Evolutionary conservation across 2,329 filamentous ascomycete species (phyloP), one percentile per base, ranked within the genome.

Genomic region (Colletotrichum abscissum): DNA sequence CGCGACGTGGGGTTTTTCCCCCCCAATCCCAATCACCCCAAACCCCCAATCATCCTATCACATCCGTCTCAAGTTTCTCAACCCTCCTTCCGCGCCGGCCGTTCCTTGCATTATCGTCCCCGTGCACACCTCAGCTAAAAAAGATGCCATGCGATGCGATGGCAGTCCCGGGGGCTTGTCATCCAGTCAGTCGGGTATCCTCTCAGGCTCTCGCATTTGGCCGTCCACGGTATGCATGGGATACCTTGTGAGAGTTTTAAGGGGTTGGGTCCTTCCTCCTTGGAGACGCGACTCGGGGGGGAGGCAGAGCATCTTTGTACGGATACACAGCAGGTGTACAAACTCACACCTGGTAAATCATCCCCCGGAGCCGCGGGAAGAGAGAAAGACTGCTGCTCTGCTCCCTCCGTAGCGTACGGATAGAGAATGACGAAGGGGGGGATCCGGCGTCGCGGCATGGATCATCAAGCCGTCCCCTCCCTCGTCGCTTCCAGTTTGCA

Each of bases 391-490:
- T 56, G 12, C 19, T 26, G 26, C 26, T 8, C 28, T 30, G 7
- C 28, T 30, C 28, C 8, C 9, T 35, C 8, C 33, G 11, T 35
- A 35, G 33, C 33, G 33, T 35, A 11, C 33, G 33, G 33, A 35
- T 35, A 9, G 14, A 35, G 46, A 33, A 52, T 35, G 35, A 66
- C 22, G 54, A 33, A 33, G 8, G 46, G n/a, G 57, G 70, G 55
- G 6, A 30, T 65, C n/a, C 35, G 67, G 30, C 56, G 46, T 55
- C 60, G 60, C 42, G 62, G 30, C 67, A 73, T 71, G 71, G 67
- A 65, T 71, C 56, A 70, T 60, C 5, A 42, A 42, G 33, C 38
- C 38, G 14, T 42, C 55, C 67, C 16, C 67, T 73, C 67, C 46
- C 59, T 42, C 42, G n/a, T 42, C 35, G 60, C 59, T 62, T 46